A percentile compares a stretch with the other conserved stretches of the same genome.
phyloP scores from a whole-genome alignment of 176 grass and related monocot species.

The Miscanthus lutarioriparius region DNA sequence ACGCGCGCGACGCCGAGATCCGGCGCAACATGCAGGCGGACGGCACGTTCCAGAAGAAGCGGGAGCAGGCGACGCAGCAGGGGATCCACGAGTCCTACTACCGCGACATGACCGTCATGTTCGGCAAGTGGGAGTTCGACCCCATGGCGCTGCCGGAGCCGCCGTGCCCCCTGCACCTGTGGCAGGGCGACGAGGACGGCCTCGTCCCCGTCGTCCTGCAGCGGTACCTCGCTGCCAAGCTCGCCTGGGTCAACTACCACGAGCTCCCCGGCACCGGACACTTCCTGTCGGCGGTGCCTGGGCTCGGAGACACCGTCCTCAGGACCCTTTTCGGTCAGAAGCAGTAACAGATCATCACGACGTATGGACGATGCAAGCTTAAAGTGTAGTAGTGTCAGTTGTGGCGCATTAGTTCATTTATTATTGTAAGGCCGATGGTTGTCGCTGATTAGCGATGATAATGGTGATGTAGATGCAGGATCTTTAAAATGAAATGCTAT shows the following conservation, averaged over 20 bases:
- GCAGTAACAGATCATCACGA: neutral
- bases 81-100: conserved; percentile 82
- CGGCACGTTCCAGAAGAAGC: conserved; percentile 50
- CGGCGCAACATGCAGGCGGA: neutral
- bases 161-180: conserved; percentile 61
- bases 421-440: neutral
- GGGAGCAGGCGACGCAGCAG: conserved; percentile 61
- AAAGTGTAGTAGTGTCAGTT: neutral
- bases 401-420: neutral
- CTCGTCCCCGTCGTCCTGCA: conserved; percentile 65
- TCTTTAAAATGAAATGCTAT: neutral
- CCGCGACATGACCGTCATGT: conserved; percentile 78
- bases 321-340: conserved; percentile 48
- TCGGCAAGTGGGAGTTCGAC: conserved; percentile 88
- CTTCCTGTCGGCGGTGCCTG: conserved; percentile 45
- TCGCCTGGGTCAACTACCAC: conserved; percentile 73
- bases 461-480: neutral
- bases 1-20: conserved; percentile 55
- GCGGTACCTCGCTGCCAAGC: conserved; percentile 43
- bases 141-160: conserved; percentile 66
- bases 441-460: neutral
- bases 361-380: neutral
- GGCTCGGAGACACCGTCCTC: conserved; percentile 62
- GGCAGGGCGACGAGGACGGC: conserved; percentile 84
- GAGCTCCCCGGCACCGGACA: conserved; percentile 61